phyloP scores from a whole-genome alignment of 306 rosid species.

The Lablab purpureus region DNA sequence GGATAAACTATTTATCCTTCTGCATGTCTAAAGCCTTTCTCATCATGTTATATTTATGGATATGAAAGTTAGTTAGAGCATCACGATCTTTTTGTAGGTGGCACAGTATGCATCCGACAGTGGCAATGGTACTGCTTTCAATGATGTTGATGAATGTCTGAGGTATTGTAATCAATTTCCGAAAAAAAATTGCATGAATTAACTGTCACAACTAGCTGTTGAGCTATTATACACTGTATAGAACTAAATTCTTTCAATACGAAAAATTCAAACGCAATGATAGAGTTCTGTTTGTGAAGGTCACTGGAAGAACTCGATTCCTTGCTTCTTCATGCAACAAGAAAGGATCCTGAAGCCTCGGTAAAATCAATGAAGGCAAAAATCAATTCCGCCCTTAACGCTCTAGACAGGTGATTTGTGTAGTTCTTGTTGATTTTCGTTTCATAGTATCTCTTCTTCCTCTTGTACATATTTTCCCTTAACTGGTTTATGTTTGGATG shows the following conservation, averaged over 20 bases:
- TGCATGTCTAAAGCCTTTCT: neutral
- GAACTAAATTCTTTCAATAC: slow-evolving; percentile 19
- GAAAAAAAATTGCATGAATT: neutral
- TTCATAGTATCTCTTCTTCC: neutral
- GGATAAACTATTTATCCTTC: slow-evolving; percentile 6
- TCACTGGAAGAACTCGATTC: slow-evolving; percentile 93
- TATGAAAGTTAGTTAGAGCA: slow-evolving; percentile 35
- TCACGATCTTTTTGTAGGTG: slow-evolving; percentile 60
- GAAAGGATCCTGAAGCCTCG: slow-evolving; percentile 83
- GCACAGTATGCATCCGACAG: slow-evolving; percentile 87
- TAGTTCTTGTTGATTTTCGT: neutral
- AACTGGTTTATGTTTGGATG: neutral
- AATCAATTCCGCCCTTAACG: slow-evolving; percentile 59
- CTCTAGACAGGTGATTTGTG: slow-evolving; percentile 72
- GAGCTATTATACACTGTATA: slow-evolving; percentile 6
- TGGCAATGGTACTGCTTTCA: slow-evolving; percentile 72
- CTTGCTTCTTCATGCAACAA: slow-evolving; percentile 75
- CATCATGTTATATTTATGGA: neutral
- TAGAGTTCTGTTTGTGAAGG: slow-evolving; percentile 50
- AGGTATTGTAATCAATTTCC: slow-evolving; percentile 59
- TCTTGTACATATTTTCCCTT: neutral
- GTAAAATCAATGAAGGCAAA: slow-evolving; percentile 79
- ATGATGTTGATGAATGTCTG: slow-evolving; percentile 81
- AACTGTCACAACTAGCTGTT: neutral
- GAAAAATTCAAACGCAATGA: slow-evolving; percentile 38